Percentiles rank a stretch among this genome's conserved stretches.
phyloP scores from a whole-genome alignment of 106 monocot species.

The Posidonia australis region DNA sequence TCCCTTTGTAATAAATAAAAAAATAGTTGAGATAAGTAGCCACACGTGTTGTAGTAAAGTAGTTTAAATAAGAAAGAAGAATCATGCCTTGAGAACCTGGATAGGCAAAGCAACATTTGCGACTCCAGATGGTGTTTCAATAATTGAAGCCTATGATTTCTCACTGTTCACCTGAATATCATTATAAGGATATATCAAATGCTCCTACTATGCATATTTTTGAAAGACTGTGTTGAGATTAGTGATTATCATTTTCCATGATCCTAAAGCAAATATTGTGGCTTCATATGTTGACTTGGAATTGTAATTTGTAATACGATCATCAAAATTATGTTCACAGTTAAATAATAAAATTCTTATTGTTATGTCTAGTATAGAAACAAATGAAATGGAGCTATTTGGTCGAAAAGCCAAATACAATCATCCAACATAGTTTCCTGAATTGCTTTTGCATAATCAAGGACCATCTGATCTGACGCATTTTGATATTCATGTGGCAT shows the following conservation, averaged over 20 bases:
- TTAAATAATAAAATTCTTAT: too few relatives aligned
- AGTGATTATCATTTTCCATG: conserved; percentile 73
- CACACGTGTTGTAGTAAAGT: neutral
- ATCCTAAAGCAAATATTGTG: conserved; percentile 62
- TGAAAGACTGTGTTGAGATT: neutral
- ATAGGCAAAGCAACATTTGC: neutral
- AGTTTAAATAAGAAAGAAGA: neutral
- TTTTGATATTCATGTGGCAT: too few relatives aligned
- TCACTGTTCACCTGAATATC: too few relatives aligned
- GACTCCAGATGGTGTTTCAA: neutral
- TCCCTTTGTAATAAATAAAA: neutral
- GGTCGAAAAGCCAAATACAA: too few relatives aligned
- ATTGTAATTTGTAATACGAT: conserved; percentile 32
- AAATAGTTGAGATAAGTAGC: neutral
- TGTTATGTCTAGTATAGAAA: too few relatives aligned
- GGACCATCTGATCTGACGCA: too few relatives aligned
- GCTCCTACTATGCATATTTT: neutral
- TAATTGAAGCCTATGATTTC: too few relatives aligned
- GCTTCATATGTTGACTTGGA: too few relatives aligned
- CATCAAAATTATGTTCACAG: conserved; percentile 54
- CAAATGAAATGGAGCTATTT: too few relatives aligned
- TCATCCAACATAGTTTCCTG: too few relatives aligned
- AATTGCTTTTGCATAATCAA: too few relatives aligned
- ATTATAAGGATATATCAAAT: neutral
- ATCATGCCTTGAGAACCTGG: neutral